Evolutionary conservation across 1,139 yeast genomes (phyloP).

Genomic region (Candida sp.): DNA sequence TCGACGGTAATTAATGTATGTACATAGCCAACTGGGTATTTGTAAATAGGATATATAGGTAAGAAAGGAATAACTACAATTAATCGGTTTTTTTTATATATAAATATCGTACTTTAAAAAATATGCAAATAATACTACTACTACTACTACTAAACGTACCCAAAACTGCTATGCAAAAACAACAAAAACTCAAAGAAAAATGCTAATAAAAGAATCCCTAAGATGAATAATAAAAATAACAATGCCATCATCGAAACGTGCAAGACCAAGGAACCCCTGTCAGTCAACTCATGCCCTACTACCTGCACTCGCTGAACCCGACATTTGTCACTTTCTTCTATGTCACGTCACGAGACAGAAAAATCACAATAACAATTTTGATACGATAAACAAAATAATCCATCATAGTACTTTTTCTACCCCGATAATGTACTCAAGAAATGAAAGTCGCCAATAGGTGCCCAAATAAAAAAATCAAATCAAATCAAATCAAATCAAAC

Average conservation of each 20-base stretch:
- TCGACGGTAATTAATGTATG: constrained; percentile 25
- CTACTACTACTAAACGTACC: not conserved
- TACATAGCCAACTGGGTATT: not conserved
- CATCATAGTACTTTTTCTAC: constrained; percentile 7
- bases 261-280: not conserved
- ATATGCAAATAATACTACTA: not conserved
- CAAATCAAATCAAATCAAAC: not conserved
- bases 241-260: constrained; percentile 7
- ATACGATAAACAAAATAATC: not conserved
- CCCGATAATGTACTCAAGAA: constrained; percentile 8
- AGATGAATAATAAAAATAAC: not conserved
- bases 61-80: not conserved
- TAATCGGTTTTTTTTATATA: not conserved
- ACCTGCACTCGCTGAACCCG: not conserved
- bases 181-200: constrained; percentile 1
- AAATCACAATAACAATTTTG: constrained; percentile 1
- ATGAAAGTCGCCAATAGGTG: not conserved
- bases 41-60: not conserved
- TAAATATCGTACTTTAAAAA: constrained; percentile 2
- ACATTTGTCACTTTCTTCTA: not conserved
- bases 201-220: not conserved
- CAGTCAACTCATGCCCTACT: constrained; percentile 4
- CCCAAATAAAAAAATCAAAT: not conserved
- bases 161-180: not conserved
- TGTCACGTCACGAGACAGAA: constrained; percentile 4